phyloP scores from a whole-genome alignment of 2,329 filamentous ascomycete genomes.

The Graphilbum fragrans region DNA sequence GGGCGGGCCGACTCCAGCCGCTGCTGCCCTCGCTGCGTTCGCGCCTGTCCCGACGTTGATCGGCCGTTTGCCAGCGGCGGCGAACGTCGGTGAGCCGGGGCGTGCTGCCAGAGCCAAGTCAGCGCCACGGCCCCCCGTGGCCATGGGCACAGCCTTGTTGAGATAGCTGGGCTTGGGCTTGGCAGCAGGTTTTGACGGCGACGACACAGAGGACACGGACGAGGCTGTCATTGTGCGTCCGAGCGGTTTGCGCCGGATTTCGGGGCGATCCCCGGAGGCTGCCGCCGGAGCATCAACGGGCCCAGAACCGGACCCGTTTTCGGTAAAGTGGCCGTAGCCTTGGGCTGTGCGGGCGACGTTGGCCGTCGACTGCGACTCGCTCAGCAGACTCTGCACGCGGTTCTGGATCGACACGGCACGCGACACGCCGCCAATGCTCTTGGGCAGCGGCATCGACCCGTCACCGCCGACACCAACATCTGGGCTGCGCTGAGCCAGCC shows the following conservation, averaged over 20 bases:
- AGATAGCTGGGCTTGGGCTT: slow-evolving; percentile 52
- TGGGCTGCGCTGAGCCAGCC: slow-evolving; percentile 50
- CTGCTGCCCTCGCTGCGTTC: slow-evolving; percentile 13
- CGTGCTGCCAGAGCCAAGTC: slow-evolving; percentile 9
- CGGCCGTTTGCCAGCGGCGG: slow-evolving; percentile 8
- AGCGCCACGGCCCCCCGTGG: not conserved
- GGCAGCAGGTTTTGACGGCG: slow-evolving; percentile 32
- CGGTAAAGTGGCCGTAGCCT: slow-evolving; percentile 82
- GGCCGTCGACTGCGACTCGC: slow-evolving; percentile 53
- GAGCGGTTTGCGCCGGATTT: slow-evolving; percentile 6
- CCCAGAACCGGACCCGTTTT: slow-evolving; percentile 27
- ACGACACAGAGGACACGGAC: too few relatives aligned
- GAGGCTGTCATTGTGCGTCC: not conserved
- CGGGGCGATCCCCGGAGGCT: slow-evolving; percentile 3
- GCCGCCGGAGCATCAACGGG: not conserved
- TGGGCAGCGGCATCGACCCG: slow-evolving; percentile 31
- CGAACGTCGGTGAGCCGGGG: slow-evolving; percentile 27
- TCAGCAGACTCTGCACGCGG: slow-evolving; percentile 74
- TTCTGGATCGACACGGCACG: slow-evolving; percentile 81
- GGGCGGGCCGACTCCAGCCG: slow-evolving; percentile 14
- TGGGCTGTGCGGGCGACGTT: slow-evolving; percentile 60
- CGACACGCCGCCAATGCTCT: slow-evolving; percentile 44
- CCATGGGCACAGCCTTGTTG: slow-evolving; percentile 30
- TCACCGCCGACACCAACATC: slow-evolving; percentile 16
- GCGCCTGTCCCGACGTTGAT: not conserved